These are phyloP conservation scores for Fusarium pininemorale DNA, from an alignment of 2,329 filamentous ascomycete genomes.

Conservation along the genomic window DNA sequence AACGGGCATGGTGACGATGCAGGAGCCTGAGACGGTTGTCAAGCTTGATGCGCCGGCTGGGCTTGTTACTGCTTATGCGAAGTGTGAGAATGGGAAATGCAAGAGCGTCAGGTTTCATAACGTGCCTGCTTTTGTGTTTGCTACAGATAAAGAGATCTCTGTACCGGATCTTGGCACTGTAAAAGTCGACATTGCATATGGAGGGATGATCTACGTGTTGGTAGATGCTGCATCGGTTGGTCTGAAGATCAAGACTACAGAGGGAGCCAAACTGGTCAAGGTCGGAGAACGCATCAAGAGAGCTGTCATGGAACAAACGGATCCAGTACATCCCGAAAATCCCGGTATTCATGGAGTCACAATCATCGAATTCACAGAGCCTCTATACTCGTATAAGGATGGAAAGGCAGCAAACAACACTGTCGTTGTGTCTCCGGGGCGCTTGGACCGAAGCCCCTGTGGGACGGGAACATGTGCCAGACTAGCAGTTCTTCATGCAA, in stretches of 20 bases:
- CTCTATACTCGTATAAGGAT: background rate
- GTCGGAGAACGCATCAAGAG: conserved; percentile 30
- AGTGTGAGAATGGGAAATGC: conserved; percentile 32
- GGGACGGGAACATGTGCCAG: conserved; percentile 30
- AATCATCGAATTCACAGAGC: conserved; percentile 28
- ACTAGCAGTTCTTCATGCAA: conserved; percentile 18
- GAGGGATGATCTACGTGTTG: conserved; percentile 33
- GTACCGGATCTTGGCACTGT: conserved; percentile 13
- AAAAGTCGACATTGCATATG: conserved; percentile 28
- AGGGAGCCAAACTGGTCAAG: conserved; percentile 18
- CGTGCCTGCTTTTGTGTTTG: conserved; percentile 33
- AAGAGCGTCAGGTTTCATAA: conserved; percentile 30
- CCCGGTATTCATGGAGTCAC: conserved; percentile 20
- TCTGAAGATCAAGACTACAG: conserved; percentile 15
- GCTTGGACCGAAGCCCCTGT: conserved; percentile 26
- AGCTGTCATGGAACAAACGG: conserved; percentile 12
- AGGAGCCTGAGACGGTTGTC: conserved; percentile 24
- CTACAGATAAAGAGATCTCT: conserved; percentile 9
- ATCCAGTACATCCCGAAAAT: conserved; percentile 21
- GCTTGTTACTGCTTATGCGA: conserved; percentile 17
- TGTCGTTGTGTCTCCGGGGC: conserved; percentile 22
- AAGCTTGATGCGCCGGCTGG: conserved; percentile 30
- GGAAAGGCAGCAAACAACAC: conserved; percentile 21
- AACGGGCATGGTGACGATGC: conserved; percentile 30
- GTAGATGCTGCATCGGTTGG: conserved; percentile 22